Evolutionary conservation across 257 asterid genomes (phyloP).

Genomic region (Solanum appendiculatum): DNA sequence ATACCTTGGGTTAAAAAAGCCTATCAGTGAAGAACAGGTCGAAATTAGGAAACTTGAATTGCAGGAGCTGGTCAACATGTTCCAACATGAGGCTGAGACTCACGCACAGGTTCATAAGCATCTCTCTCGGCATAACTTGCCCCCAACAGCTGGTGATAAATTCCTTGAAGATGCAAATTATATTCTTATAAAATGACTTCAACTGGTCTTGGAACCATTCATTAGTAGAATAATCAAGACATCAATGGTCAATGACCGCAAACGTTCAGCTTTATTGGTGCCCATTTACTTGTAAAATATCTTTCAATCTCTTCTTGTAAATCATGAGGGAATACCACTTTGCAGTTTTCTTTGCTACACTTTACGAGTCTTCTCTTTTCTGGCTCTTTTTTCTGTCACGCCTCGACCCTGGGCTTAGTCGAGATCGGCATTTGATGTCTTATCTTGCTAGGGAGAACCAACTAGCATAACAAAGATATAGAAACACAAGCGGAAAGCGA

Average conservation of each 20-base stretch:
- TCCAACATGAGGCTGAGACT: constrained; percentile 90
- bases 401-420: neutral
- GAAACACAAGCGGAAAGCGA: neutral
- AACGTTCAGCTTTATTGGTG: too few species aligned
- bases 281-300: neutral
- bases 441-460: neutral
- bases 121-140: constrained; percentile 51
- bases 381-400: neutral
- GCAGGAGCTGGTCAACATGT: constrained; percentile 68
- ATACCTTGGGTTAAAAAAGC: constrained; percentile 71
- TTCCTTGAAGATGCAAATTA: constrained; percentile 45
- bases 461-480: neutral
- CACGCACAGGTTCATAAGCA: constrained; percentile 86
- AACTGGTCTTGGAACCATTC: neutral
- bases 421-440: neutral
- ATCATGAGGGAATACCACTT: neutral
- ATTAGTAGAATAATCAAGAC: neutral
- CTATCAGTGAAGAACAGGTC: constrained; percentile 60
- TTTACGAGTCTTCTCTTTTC: neutral
- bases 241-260: neutral
- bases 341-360: neutral
- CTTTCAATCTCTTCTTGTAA: neutral
- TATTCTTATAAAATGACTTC: constrained; percentile 28
- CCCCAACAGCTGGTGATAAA: constrained; percentile 83
- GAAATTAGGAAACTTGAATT: constrained; percentile 73